Evolutionary conservation across 441 rosid genomes (phyloP).

Genomic region (Manihot esculenta): DNA sequence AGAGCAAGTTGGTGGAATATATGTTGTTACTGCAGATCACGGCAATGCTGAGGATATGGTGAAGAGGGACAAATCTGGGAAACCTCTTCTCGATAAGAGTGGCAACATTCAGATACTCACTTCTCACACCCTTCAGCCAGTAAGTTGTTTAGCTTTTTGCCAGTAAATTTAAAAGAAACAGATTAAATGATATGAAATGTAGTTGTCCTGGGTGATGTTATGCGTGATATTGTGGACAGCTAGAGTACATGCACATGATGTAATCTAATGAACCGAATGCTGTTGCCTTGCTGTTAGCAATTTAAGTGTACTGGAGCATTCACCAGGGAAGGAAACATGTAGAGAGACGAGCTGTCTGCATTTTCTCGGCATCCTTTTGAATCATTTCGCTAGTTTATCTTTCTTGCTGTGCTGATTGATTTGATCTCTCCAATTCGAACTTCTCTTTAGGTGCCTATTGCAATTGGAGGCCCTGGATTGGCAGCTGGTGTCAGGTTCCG

Average conservation of each 20-base stretch:
- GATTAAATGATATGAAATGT: not conserved
- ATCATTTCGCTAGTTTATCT: not conserved
- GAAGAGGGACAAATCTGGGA: slow-evolving; percentile 85
- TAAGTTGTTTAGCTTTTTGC: slow-evolving; percentile 33
- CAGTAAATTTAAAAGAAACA: not conserved
- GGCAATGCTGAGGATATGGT: slow-evolving; percentile 99
- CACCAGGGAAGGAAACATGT: not conserved
- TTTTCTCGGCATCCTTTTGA: too few relatives aligned
- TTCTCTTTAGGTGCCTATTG: slow-evolving; percentile 73
- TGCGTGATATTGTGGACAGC: too few relatives aligned
- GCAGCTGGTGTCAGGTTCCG: slow-evolving; percentile 69
- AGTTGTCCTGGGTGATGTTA: not conserved
- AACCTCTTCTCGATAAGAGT: slow-evolving; percentile 66
- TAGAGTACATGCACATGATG: too few relatives aligned
- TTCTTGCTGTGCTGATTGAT: not conserved
- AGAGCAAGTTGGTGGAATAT: slow-evolving; percentile 85
- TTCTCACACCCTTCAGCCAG: slow-evolving; percentile 92
- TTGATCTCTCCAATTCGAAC: not conserved
- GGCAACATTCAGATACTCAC: slow-evolving; percentile 92
- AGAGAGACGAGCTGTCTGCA: too few relatives aligned
- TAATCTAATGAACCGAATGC: too few relatives aligned
- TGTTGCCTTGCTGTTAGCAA: too few relatives aligned
- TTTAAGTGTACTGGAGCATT: too few relatives aligned
- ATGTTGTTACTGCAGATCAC: slow-evolving; percentile 94
- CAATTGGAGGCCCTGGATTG: slow-evolving; percentile 94